Evolutionary conservation across 495 filamentous ascomycete genomes (phyloP).

Genomic region (Penicillium longicatenatum): DNA sequence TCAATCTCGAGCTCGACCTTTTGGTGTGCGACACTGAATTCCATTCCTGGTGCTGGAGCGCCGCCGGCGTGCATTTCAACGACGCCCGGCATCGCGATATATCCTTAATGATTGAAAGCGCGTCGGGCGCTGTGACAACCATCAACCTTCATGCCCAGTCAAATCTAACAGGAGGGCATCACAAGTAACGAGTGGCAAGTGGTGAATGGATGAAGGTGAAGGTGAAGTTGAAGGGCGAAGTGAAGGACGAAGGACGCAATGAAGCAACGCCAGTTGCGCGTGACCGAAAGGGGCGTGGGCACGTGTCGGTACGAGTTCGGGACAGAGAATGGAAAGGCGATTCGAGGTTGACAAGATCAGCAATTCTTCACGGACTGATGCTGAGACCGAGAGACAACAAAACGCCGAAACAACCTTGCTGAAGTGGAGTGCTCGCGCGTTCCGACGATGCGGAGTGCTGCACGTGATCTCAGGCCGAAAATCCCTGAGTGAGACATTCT

Average conservation of each 20-base stretch:
- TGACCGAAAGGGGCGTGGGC: neutral
- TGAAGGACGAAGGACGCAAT: neutral
- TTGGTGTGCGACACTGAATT: slow-evolving; percentile 73
- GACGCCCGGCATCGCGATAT: slow-evolving; percentile 49
- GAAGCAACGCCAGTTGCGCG: slow-evolving; percentile 3
- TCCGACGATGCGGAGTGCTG: slow-evolving; percentile 20
- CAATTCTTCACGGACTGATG: neutral
- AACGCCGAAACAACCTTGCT: neutral
- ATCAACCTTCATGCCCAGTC: slow-evolving; percentile 47
- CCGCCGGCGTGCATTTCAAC: slow-evolving; percentile 41
- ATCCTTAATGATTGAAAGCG: slow-evolving; percentile 45
- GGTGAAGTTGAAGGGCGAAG: neutral
- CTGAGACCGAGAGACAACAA: slow-evolving; percentile 8
- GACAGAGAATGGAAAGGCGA: neutral
- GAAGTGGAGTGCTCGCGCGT: slow-evolving; percentile 17
- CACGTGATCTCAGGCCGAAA: slow-evolving; percentile 29
- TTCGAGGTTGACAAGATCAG: neutral
- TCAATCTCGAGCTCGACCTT: slow-evolving; percentile 87
- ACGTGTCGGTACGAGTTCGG: neutral
- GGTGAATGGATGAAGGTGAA: neutral
- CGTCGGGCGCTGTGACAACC: slow-evolving; percentile 40
- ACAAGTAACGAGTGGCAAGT: neutral
- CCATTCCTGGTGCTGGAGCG: slow-evolving; percentile 37
- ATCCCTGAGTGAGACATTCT: slow-evolving; percentile 22
- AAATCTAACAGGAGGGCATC: slow-evolving; percentile 22